These are phyloP conservation scores for Cutaneotrichosporon sp. DNA, from an alignment of 1,284 basidiomycete species.

Conservation along the genomic window DNA sequence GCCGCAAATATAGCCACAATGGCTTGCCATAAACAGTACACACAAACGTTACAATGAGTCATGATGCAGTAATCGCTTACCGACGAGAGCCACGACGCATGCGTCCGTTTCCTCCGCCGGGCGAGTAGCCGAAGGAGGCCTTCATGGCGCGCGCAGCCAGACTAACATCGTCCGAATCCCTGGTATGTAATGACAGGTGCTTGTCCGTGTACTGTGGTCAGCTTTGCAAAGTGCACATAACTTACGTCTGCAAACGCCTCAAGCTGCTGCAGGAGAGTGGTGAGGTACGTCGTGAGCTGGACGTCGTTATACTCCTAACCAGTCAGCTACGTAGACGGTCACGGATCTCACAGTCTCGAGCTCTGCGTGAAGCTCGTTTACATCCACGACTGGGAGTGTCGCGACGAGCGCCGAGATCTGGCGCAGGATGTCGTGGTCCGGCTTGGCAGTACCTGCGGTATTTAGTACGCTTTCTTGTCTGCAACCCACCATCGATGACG, in stretches of 20 bases:
- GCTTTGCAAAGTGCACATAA: background rate
- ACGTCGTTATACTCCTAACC: slow-evolving; percentile 91
- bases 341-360: slow-evolving; percentile 68
- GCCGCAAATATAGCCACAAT: background rate
- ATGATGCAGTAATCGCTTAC: background rate
- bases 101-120: background rate
- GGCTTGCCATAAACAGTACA: slow-evolving; percentile 1
- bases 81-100: background rate
- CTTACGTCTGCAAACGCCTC: slow-evolving; percentile 84
- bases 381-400: slow-evolving; percentile 79
- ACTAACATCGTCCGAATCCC: background rate
- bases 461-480: background rate
- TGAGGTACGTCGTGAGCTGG: slow-evolving; percentile 83
- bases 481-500: slow-evolving; percentile 65
- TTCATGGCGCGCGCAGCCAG: background rate
- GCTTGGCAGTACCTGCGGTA: slow-evolving; percentile 61
- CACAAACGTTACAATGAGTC: slow-evolving; percentile 1
- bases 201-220: slow-evolving; percentile 39
- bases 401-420: slow-evolving; percentile 81
- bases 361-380: slow-evolving; percentile 73
- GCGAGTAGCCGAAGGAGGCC: background rate
- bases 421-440: slow-evolving; percentile 77
- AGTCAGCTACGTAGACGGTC: slow-evolving; percentile 1
- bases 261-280: slow-evolving; percentile 81
- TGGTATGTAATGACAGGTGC: slow-evolving; percentile 28